Evolutionary conservation across 192 early-diverging fungal genomes (phyloP), one percentile per base, ranked within the genome.

Genomic region (Powellomyces hirtus): DNA sequence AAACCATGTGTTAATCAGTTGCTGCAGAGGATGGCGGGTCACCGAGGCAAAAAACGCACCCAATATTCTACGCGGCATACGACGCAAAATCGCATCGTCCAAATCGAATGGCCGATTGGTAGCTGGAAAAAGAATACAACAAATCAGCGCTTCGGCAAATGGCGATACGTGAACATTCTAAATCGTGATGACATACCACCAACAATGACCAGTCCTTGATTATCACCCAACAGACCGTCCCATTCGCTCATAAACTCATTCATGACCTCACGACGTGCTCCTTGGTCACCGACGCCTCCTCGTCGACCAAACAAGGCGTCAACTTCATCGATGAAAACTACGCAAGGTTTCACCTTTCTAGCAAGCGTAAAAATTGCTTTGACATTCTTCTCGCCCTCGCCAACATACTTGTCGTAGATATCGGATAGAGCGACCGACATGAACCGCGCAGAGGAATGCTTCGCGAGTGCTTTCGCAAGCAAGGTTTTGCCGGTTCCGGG

Each of bases 171-270:
- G n/a, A n/a, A n/a, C n/a, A 38, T 1, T 38, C n/a, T n/a, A n/a
- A n/a, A 42, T 42, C n/a, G 40, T 10, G 11, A 42, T 27, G 24
- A 68, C 66, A 22, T 22, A 68, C 66, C 66, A 16, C 77, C 94
- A 85, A 96, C 88, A 13, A 96, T 80, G 62, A 93, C 86, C 20
- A 96, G 85, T 30, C 92, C 89, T 36, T 85, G 72, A 68, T 94
- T 94, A 36, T 86, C 74, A 1, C 83, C 82, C 8, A 29, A 71
- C 18, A 83, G 33, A 4, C 95, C 95, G 67, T 97, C 95, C 94
- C 96, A 98, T 73, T 98, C 95, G 16, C 88, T 84, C 94, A 97
- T 97, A 63, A 98, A 95, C 77, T 98, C 92, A 66, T 91, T 96
- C 35, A 91, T 70, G 31, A 79, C 61, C 55, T 79, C 74, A 11